Conservation (phyloP, 1,284 basidiomycete species). For the Lignosus rhinocerotis region DNA sequence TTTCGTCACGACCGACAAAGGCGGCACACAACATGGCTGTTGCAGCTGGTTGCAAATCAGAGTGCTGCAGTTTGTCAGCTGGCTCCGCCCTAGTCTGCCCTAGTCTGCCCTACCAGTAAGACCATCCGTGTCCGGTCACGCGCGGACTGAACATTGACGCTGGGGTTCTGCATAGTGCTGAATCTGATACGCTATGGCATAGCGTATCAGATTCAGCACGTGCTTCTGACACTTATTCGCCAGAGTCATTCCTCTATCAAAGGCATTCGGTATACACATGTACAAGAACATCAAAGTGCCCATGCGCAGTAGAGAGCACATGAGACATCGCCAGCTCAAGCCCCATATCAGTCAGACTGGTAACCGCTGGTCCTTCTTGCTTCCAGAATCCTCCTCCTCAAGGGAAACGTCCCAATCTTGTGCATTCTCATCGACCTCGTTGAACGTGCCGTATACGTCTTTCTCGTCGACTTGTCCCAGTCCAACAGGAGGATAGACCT, state of each 20-base stretch:
- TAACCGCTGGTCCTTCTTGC: neutral
- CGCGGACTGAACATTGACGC: too few species aligned
- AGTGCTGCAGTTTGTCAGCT: neutral
- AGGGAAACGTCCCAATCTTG: neutral
- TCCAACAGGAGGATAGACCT: conserved; percentile 9
- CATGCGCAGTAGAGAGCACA: too few species aligned
- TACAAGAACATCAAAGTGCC: too few species aligned
- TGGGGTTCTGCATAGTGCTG: too few species aligned
- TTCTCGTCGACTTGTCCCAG: conserved; percentile 13
- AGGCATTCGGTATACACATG: too few species aligned
- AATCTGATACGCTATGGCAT: too few species aligned
- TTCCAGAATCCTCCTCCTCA: neutral
- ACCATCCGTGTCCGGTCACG: neutral
- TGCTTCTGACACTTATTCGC: too few species aligned
- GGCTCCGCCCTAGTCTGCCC: neutral
- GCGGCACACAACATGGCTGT: too few species aligned
- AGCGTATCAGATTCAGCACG: too few species aligned
- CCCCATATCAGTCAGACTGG: neutral
- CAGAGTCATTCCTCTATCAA: too few species aligned
- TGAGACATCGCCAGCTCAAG: neutral
- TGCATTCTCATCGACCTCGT: neutral
- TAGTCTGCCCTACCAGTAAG: too few species aligned
- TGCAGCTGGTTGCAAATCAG: neutral
- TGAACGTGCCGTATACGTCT: conserved; percentile 20
- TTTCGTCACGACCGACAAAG: too few species aligned